Evolutionary conservation across 164 flowering plant species (phyloP).

Genomic region (Litsea cubeba): DNA sequence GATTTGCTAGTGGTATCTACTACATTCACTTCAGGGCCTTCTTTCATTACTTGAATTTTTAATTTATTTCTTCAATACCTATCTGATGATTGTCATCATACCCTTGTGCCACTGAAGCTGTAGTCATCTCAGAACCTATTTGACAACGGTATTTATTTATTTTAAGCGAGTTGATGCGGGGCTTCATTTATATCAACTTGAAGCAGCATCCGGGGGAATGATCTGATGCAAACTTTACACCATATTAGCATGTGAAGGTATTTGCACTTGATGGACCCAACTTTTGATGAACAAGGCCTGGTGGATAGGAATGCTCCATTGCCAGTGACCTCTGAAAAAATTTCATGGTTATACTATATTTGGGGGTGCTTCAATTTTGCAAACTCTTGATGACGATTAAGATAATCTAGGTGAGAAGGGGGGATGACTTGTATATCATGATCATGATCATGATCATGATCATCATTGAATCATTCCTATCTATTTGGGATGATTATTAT

Average conservation of each 20-base stretch:
- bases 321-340: neutral
- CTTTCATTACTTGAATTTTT: neutral
- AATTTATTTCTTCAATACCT: neutral
- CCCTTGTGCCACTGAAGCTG: no score
- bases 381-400: neutral
- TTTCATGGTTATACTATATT: neutral
- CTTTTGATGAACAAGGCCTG: neutral
- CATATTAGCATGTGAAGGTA: neutral
- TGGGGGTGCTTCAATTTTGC: neutral
- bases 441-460: no score
- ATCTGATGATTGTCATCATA: neutral
- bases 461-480: no score
- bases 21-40: neutral
- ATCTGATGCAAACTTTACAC: neutral
- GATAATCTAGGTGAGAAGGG: neutral
- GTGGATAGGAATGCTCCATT: neutral
- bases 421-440: no score
- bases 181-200: no score
- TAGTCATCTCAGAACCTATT: no score
- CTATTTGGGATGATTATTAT: no score
- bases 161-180: neutral
- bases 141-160: no score
- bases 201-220: neutral
- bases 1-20: conserved; percentile 87
- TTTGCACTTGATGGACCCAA: neutral